Percentiles rank a stretch among this genome's conserved stretches.
phyloP scores from a whole-genome alignment of 139 green algal genomes.

The Chlorella ohadii region DNA sequence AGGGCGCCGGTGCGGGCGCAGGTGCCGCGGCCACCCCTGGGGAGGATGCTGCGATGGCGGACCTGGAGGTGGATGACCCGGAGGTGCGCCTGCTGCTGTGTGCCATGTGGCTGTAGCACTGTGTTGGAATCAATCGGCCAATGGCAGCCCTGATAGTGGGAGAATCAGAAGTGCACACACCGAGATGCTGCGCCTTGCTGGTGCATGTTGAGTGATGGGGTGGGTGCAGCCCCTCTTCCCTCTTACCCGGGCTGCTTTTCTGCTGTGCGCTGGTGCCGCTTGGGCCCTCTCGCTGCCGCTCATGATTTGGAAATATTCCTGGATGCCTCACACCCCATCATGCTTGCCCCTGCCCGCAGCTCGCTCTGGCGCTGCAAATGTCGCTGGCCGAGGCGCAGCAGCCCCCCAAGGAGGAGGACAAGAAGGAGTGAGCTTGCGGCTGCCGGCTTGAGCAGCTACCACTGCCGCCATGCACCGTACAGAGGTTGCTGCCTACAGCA shows the following conservation, averaged over 20 bases:
- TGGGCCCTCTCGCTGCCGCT: too few relatives aligned
- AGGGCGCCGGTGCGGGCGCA: too few relatives aligned
- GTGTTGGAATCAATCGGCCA: too few relatives aligned
- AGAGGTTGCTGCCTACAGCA: neutral
- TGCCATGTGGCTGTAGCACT: neutral
- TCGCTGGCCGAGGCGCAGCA: slow-evolving; percentile 30
- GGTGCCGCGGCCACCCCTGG: neutral
- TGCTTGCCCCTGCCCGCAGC: neutral
- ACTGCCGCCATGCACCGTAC: too few relatives aligned
- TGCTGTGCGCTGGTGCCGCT: too few relatives aligned
- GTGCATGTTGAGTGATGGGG: too few relatives aligned
- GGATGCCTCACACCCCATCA: neutral
- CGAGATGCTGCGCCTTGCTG: too few relatives aligned
- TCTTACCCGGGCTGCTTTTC: too few relatives aligned
- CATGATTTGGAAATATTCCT: too few relatives aligned
- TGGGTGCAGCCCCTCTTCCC: too few relatives aligned
- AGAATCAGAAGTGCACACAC: too few relatives aligned
- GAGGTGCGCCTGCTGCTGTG: slow-evolving; percentile 3
- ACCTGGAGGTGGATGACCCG: slow-evolving; percentile 47
- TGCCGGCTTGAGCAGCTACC: neutral
- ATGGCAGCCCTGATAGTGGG: too few relatives aligned
- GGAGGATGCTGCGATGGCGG: slow-evolving; percentile 28
- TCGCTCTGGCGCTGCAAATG: slow-evolving; percentile 50
- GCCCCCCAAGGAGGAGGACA: slow-evolving; percentile 19
- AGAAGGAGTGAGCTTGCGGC: slow-evolving; percentile 6